Evolutionary conservation across 345 rosid species (phyloP).

Genomic region (Microcos paniculata): DNA sequence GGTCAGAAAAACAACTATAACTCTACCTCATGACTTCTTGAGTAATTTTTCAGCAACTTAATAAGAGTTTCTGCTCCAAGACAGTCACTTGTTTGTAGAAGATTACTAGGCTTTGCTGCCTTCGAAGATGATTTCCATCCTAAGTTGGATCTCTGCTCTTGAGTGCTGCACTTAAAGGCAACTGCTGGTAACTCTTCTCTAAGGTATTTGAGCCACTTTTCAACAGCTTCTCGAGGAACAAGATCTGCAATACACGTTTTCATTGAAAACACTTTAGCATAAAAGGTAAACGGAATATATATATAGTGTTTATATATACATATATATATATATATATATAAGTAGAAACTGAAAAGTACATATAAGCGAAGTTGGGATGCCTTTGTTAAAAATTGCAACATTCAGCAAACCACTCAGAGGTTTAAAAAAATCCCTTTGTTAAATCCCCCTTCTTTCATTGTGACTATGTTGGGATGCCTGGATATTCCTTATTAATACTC

Average conservation of each 20-base stretch:
- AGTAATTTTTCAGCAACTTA: constrained; percentile 87
- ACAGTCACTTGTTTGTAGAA: constrained; percentile 91
- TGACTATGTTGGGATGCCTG: not conserved
- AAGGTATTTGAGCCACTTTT: constrained; percentile 91
- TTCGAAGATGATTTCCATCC: constrained; percentile 90
- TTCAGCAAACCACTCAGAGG: not conserved
- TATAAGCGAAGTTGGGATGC: too few species aligned
- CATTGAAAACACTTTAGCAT: not conserved
- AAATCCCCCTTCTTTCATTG: not conserved
- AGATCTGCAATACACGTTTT: constrained; percentile 56
- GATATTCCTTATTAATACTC: not conserved
- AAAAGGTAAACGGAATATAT: not conserved
- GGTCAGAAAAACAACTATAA: not conserved
- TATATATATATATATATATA: too few species aligned
- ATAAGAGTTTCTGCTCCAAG: constrained; percentile 95
- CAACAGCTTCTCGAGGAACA: constrained; percentile 95
- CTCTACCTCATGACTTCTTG: constrained; percentile 89
- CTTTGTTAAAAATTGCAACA: not conserved
- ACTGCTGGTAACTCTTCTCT: constrained; percentile 96
- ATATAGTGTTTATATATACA: too few species aligned
- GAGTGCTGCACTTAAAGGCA: constrained; percentile 96
- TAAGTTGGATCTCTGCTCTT: constrained; percentile 86
- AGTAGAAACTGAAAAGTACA: too few species aligned
- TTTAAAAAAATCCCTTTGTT: not conserved
- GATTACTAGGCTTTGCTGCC: constrained; percentile 60